These are phyloP conservation scores for Rhodotorula babjevae DNA, from an alignment of 768 basidiomycete genomes.

Conservation along the genomic window DNA sequence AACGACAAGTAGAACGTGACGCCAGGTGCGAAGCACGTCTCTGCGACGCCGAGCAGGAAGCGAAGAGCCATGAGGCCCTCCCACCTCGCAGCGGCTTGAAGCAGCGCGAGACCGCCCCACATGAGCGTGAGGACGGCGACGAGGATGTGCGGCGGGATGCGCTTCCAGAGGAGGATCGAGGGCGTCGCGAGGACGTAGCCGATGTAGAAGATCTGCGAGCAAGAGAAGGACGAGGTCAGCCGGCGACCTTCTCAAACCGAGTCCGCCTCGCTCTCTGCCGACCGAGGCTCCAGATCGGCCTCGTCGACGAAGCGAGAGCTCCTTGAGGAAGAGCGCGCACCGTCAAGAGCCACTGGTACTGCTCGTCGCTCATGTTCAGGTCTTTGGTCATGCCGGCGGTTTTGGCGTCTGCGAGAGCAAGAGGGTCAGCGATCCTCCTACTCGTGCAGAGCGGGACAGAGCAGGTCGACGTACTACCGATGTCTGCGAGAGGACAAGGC, in stretches of 20 bases:
- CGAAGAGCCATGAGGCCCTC: conserved; percentile 17
- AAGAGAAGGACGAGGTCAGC: background rate
- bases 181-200: conserved; percentile 9
- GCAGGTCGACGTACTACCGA: conserved; percentile 22
- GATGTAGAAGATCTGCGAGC: conserved; percentile 5
- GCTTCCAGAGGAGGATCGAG: conserved; percentile 18
- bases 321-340: background rate
- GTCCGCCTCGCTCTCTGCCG: no score
- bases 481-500: background rate
- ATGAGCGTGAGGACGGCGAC: conserved; percentile 3
- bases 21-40: conserved; percentile 6
- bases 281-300: no score
- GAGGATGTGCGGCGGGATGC: conserved; percentile 8
- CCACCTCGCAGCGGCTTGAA: conserved; percentile 13
- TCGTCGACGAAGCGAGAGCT: no score
- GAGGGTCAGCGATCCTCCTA: background rate
- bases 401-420: background rate
- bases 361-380: background rate
- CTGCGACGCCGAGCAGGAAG: conserved; percentile 9
- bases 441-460: no score
- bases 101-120: conserved; percentile 12
- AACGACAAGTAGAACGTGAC: conserved; percentile 14
- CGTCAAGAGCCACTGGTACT: conserved; percentile 15
- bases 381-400: conserved; percentile 11
- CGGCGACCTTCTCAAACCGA: background rate